Percentiles rank a stretch among this genome's conserved stretches.
Evolutionary conservation across 768 basidiomycete genomes (phyloP).

Genomic region (Daedalea quercina): DNA sequence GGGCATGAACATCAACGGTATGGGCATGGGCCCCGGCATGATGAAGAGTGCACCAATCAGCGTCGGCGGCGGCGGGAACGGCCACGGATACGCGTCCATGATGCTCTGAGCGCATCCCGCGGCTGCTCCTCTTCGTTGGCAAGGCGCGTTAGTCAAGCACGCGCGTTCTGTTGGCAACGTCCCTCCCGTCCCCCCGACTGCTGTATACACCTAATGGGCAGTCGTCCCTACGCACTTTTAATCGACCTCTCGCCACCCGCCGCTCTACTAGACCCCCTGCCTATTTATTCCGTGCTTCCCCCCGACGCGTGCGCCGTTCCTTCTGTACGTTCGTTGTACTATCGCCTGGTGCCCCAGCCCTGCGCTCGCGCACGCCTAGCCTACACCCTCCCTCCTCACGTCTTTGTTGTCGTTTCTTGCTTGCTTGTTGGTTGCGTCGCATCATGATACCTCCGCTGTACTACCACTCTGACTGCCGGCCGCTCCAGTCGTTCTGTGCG

Average conservation of each 20-base stretch:
- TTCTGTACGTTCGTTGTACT: not conserved
- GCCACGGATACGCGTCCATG: constrained; percentile 33
- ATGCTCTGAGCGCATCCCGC: constrained; percentile 21
- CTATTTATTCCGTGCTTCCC: not conserved
- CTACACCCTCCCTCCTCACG: not conserved
- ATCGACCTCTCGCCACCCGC: too few species aligned
- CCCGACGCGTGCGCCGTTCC: not conserved
- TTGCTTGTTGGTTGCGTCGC: not conserved
- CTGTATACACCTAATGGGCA: not conserved
- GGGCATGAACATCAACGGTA: constrained; percentile 23
- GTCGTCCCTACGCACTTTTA: too few species aligned
- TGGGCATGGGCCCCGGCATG: constrained; percentile 28
- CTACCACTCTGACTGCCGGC: constrained; percentile 1
- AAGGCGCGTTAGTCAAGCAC: not conserved
- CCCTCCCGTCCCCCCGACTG: not conserved
- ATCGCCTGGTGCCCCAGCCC: not conserved
- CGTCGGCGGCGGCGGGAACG: constrained; percentile 31
- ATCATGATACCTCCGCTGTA: not conserved
- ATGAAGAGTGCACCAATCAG: constrained; percentile 28
- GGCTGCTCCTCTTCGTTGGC: not conserved
- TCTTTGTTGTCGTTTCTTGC: not conserved
- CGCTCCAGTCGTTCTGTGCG: not conserved
- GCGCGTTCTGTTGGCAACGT: not conserved
- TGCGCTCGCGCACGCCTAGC: not conserved
- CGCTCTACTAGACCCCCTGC: not conserved